Evolutionary conservation across 2,329 filamentous ascomycete species (phyloP).

Genomic region (Hypoxylon sp.): DNA sequence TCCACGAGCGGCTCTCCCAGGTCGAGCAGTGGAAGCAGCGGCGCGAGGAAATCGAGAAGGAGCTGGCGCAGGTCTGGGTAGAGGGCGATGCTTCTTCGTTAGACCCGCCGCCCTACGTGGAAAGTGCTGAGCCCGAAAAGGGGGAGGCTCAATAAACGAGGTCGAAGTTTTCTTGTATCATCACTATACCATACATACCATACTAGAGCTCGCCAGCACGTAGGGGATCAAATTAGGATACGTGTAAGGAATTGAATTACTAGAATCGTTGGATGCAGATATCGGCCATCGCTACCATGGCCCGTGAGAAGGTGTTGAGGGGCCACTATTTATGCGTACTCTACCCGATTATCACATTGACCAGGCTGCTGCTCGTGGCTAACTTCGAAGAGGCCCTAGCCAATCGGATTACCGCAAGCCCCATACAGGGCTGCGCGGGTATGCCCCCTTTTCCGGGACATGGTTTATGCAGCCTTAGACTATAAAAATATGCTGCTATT

Average conservation of each 20-base stretch:
- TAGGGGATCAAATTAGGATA: constrained; percentile 1
- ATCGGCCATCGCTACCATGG: background rate
- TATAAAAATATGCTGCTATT: background rate
- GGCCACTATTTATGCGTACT: background rate
- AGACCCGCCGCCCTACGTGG: constrained; percentile 60
- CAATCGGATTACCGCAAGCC: background rate
- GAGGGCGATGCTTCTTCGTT: constrained; percentile 60
- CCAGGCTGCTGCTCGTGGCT: background rate
- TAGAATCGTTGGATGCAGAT: background rate
- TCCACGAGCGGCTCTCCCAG: constrained; percentile 81
- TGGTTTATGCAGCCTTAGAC: background rate
- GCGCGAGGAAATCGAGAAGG: constrained; percentile 82
- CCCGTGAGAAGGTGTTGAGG: background rate
- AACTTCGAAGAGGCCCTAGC: background rate
- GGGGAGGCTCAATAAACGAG: constrained; percentile 21
- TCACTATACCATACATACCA: background rate
- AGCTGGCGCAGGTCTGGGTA: constrained; percentile 75
- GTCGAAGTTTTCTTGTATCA: background rate
- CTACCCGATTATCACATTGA: constrained; percentile 1
- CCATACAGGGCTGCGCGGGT: background rate
- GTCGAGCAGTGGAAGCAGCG: constrained; percentile 87
- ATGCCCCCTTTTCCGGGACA: background rate
- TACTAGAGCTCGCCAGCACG: background rate
- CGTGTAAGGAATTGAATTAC: background rate
- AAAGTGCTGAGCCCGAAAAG: constrained; percentile 31